Base-by-base conservation (phyloP, 495 filamentous ascomycete genomes). In the Penicillium ochrochloron region DNA sequence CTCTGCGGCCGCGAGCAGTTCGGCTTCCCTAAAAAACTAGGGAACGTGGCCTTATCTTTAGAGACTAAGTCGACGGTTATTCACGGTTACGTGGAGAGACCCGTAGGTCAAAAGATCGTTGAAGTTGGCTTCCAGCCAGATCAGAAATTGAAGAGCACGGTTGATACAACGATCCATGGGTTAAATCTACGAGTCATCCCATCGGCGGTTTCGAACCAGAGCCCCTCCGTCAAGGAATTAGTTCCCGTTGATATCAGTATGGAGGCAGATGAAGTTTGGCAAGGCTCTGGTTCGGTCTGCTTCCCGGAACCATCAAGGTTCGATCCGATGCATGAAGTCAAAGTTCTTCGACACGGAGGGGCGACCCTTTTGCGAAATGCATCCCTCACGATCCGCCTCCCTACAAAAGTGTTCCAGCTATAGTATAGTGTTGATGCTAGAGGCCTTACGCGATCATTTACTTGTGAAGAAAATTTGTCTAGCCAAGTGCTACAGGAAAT, bases 41-140 rank as follows among this genome's bases (percentile, higher is more conserved):
- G 53, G 14, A 56, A 56, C 15, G 53, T 56, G 29, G 15, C 29
- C 9, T 56, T 56, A 19, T n/a, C 31, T 9, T 56, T 35, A 9
- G 21, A 56, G 21, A 56, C 29, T 41, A 17, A 17, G 11, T 41
- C 37, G 37, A 17, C 37, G 15, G 37, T 41, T 17, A 11, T 41
- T 41, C 29, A 21, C 15, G 53, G 31, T 21, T 35, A 56, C 29
- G 29, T 56, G 53, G 53, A 56, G 53, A 56, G 53, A 37, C 53
- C 53, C 10, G 14, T 14, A 35, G 53, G 53, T 21, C 53, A 56
- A 37, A 56, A 37, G 14, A 35, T 56, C 21, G 29, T 56, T 56
- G 17, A 56, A 56, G 53, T 56, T 56, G 53, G 31, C 21, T 56
- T 56, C 31, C 53, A 56, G 53, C 53, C 53, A 21, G 53, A 56